phyloP scores from a whole-genome alignment of 164 flowering plant genomes.

The Chloranthus sessilifolius region DNA sequence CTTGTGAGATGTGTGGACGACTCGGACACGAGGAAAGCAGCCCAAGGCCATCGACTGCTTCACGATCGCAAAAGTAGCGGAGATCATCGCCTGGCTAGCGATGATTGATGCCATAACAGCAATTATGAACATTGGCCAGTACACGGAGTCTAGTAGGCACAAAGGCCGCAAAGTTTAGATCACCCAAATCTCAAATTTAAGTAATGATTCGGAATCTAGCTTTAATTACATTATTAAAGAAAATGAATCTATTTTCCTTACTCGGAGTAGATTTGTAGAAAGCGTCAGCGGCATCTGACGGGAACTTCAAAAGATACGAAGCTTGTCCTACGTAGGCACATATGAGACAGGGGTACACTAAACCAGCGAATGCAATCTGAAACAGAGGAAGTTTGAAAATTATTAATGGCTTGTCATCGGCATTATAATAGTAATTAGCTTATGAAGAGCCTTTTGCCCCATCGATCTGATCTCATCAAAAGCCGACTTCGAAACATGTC shows the following conservation, averaged over 20 bases:
- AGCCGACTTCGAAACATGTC: no score
- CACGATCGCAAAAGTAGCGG: conserved; percentile 19
- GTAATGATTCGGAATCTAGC: neutral
- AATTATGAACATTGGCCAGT: conserved; percentile 20
- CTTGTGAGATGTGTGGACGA: conserved; percentile 19
- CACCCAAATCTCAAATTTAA: neutral
- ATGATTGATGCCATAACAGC: conserved; percentile 19
- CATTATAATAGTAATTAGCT: neutral
- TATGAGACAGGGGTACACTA: conserved; percentile 19
- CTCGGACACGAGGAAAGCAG: conserved; percentile 23
- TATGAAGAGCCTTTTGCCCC: no score
- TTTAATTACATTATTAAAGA: no score
- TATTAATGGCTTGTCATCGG: neutral
- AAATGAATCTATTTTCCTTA: no score
- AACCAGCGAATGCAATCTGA: conserved; percentile 24
- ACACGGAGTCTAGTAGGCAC: conserved; percentile 8
- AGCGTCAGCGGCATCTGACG: conserved; percentile 14
- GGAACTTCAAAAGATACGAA: conserved; percentile 17
- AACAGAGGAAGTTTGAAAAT: neutral
- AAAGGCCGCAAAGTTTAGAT: neutral
- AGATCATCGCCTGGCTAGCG: conserved; percentile 26
- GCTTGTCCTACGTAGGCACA: conserved; percentile 25
- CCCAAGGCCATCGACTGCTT: conserved; percentile 21
- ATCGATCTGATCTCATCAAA: no score
- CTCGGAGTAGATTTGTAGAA: conserved; percentile 24